phyloP scores from a whole-genome alignment of 108 stramenopile genomes.

The Stephanodiscus minutulus region DNA sequence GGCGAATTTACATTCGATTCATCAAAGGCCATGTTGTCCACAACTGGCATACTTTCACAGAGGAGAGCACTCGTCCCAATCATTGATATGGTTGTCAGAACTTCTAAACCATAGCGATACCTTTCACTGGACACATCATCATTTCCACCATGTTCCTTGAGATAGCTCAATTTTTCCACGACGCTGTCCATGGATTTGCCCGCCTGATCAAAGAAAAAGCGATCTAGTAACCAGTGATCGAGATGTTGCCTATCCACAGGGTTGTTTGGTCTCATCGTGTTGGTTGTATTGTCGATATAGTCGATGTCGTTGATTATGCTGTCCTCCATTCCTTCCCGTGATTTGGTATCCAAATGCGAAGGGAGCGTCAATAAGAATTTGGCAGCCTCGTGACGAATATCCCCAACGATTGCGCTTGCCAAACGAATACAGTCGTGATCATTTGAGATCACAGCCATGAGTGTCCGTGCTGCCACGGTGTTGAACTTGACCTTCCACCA shows the following conservation, averaged over 20 bases:
- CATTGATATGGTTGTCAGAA: slow-evolving; percentile 28
- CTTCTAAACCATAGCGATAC: slow-evolving; percentile 44
- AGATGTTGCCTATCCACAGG: slow-evolving; percentile 39
- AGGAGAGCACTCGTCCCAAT: slow-evolving; percentile 27
- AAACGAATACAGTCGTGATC: slow-evolving; percentile 34
- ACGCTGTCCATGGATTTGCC: slow-evolving; percentile 36
- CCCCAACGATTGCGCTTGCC: slow-evolving; percentile 25
- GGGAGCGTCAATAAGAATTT: slow-evolving; percentile 50
- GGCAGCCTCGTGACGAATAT: slow-evolving; percentile 51
- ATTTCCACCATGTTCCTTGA: slow-evolving; percentile 27
- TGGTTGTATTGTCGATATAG: not conserved
- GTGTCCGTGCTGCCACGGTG: slow-evolving; percentile 59
- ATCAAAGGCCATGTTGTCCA: slow-evolving; percentile 33
- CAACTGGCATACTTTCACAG: slow-evolving; percentile 34
- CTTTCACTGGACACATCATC: slow-evolving; percentile 16
- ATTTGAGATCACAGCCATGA: slow-evolving; percentile 46
- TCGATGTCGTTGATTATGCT: not conserved
- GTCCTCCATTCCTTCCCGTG: slow-evolving; percentile 5
- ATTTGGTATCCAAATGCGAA: slow-evolving; percentile 38
- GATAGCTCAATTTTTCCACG: slow-evolving; percentile 43
- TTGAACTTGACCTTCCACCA: slow-evolving; percentile 75
- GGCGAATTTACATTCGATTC: slow-evolving; percentile 28
- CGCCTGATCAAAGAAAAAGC: slow-evolving; percentile 51
- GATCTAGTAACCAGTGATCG: slow-evolving; percentile 49
- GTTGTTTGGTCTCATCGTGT: not conserved